phyloP scores from a whole-genome alignment of 2,329 filamentous ascomycete genomes.

The Bipolaris gigantea region DNA sequence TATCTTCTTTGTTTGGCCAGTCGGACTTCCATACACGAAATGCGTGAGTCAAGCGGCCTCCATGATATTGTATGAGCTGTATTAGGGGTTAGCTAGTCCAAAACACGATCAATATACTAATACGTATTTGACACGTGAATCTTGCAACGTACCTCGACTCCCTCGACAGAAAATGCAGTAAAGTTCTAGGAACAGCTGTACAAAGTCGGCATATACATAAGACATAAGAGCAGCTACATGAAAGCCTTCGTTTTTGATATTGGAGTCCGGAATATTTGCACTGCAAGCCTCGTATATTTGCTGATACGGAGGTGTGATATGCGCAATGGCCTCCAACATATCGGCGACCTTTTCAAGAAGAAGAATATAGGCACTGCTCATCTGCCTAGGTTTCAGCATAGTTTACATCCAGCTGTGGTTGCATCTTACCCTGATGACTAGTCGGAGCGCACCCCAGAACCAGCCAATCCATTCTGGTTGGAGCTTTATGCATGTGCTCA shows the following conservation, averaged over 20 bases:
- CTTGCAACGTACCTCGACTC: conserved; percentile 28
- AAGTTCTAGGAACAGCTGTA: conserved; percentile 31
- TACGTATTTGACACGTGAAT: background rate
- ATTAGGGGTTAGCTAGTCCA: background rate
- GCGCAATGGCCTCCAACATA: conserved; percentile 29
- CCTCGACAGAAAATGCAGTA: conserved; percentile 31
- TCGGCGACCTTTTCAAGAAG: conserved; percentile 31
- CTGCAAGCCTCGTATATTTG: conserved; percentile 23
- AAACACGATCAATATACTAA: background rate
- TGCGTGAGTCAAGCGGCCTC: conserved; percentile 38
- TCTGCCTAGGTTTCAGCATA: conserved; percentile 14
- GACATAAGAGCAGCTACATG: conserved; percentile 26
- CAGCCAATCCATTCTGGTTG: conserved; percentile 25
- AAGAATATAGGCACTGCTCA: conserved; percentile 22
- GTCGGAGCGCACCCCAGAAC: conserved; percentile 28
- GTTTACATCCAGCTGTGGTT: background rate
- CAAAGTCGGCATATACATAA: conserved; percentile 31
- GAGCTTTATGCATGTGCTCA: conserved; percentile 23
- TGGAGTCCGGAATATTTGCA: conserved; percentile 6
- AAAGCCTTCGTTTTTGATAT: conserved; percentile 10
- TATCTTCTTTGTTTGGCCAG: conserved; percentile 29
- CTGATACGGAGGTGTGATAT: conserved; percentile 27
- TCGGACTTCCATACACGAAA: conserved; percentile 28
- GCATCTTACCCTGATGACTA: conserved; percentile 29
- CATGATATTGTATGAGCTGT: conserved; percentile 15